phyloP scores from a whole-genome alignment of 805 yeast species.

The Ogataea haglerorum region DNA sequence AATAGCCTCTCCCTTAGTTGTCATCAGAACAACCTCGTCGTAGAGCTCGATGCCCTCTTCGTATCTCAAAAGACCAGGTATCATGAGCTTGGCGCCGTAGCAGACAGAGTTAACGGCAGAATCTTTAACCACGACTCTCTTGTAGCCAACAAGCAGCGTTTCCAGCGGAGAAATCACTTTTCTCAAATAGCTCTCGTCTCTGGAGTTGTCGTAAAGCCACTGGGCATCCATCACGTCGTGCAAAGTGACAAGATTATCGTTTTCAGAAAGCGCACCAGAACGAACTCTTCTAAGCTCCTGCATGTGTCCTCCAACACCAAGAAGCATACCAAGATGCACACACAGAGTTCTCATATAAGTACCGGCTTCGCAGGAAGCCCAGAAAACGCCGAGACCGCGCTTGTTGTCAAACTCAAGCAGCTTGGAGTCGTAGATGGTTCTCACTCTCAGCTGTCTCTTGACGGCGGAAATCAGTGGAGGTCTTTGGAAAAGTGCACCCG shows the following conservation, averaged over 20 bases:
- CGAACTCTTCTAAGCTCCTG: slow-evolving; percentile 99
- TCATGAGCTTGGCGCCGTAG: slow-evolving; percentile 98
- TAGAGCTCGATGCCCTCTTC: slow-evolving; percentile 96
- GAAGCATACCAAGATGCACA: slow-evolving; percentile 97
- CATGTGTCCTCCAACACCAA: slow-evolving; percentile 99
- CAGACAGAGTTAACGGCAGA: slow-evolving; percentile 98
- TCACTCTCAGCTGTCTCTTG: slow-evolving; percentile 96
- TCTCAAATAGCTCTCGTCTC: slow-evolving; percentile 95
- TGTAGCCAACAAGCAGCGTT: slow-evolving; percentile 88
- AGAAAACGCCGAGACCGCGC: slow-evolving; percentile 94
- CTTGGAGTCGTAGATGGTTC: slow-evolving; percentile 95
- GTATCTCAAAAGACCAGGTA: slow-evolving; percentile 95
- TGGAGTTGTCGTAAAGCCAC: slow-evolving; percentile 94
- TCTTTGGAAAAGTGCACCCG: slow-evolving; percentile 98
- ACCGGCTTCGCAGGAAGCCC: slow-evolving; percentile 99
- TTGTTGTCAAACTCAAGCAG: slow-evolving; percentile 95
- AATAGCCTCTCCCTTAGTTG: slow-evolving; percentile 99
- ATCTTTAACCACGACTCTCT: slow-evolving; percentile 87
- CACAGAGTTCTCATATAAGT: slow-evolving; percentile 99
- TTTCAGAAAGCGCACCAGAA: slow-evolving; percentile 91
- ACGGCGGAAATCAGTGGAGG: slow-evolving; percentile 99
- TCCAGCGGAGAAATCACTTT: slow-evolving; percentile 93
- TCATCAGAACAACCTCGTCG: slow-evolving; percentile 96
- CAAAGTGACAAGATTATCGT: slow-evolving; percentile 87
- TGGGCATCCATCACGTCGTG: slow-evolving; percentile 98